phyloP scores from a whole-genome alignment of 768 basidiomycete genomes.

The Asterophora lycoperdoides region DNA sequence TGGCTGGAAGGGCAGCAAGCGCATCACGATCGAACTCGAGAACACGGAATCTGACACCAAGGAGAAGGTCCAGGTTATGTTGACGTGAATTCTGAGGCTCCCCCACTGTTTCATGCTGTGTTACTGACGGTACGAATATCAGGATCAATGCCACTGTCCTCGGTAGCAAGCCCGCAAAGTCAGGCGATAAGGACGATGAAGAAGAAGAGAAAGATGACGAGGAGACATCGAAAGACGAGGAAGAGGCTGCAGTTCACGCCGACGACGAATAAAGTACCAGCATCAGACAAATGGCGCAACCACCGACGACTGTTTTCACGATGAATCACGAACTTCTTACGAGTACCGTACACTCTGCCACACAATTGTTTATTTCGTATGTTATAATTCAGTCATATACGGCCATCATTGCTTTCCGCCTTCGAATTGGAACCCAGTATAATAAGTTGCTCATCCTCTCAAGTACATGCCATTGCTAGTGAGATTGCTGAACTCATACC shows the following conservation, averaged over 20 bases:
- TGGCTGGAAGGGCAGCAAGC: conserved; percentile 80
- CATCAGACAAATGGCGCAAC: too few species aligned
- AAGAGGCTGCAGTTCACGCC: conserved; percentile 24
- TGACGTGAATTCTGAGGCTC: conserved; percentile 50
- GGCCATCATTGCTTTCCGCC: too few species aligned
- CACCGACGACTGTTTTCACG: too few species aligned
- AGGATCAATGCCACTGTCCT: conserved; percentile 77
- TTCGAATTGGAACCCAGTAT: too few species aligned
- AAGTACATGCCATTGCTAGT: too few species aligned
- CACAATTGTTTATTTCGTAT: too few species aligned
- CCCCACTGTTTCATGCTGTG: neutral
- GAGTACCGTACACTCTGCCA: too few species aligned
- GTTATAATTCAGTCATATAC: too few species aligned
- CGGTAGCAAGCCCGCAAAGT: conserved; percentile 57
- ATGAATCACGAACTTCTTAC: too few species aligned
- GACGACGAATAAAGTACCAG: conserved; percentile 13
- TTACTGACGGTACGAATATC: conserved; percentile 5
- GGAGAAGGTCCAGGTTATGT: conserved; percentile 68
- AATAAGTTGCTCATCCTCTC: too few species aligned
- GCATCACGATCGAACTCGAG: conserved; percentile 60
- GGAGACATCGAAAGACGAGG: neutral
- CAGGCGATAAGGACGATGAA: conserved; percentile 30
- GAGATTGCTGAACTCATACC: too few species aligned
- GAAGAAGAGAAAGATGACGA: conserved; percentile 22
- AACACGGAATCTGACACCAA: conserved; percentile 44